Evolutionary conservation across 2,329 filamentous ascomycete species (phyloP), one percentile per base, ranked within the genome.

Genomic region (Phialophora tarda): DNA sequence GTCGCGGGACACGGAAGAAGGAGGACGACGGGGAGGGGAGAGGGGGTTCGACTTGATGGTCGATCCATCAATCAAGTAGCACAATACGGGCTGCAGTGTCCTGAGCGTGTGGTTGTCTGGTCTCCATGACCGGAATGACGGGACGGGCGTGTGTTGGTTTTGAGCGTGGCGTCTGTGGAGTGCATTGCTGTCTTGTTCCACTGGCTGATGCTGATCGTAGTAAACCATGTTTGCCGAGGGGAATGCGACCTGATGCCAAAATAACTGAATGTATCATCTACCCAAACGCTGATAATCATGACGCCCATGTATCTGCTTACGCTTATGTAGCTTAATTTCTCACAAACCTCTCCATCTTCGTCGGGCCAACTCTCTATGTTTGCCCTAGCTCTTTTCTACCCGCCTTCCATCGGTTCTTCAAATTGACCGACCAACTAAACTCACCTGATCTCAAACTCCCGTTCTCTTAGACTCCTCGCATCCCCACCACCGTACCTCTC

Each of bases 401-500:
- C 10, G 14, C 17, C 26, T 34, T 28, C 11, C 34, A 34, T 23
- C 26, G 23, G 17, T 10, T 17, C 55, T 23, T 41, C 51, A 14
- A 5, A 21, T 28, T 5, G n/a, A 17, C n/a, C 8, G 11, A n/a
- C 4, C n/a, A 23, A 21, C 21, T 26, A 17, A 58, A 11, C 26
- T 51, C 47, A 61, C n/a, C 57, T 28, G 28, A 59, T 51, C 5
- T 24, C 34, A 62, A 61, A 65, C 3, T 48, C 44, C 32, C 48
- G 44, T 44, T 61, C 50, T 23, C 56, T 60, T 26, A 21, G 12
- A 7, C 48, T 38, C 14, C 57, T 30, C 38, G 57, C 63, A 50
- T 62, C 63, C 1, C 26, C 41, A 17, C 62, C 62, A 30, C 63
- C 57, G 38, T 55, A 61, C 6, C 17, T 55, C 50, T 62, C 48